Evolutionary conservation across 164 flowering plant genomes (phyloP), one percentile per base, ranked within the genome.

Genomic region (Kingdonia uniflora): DNA sequence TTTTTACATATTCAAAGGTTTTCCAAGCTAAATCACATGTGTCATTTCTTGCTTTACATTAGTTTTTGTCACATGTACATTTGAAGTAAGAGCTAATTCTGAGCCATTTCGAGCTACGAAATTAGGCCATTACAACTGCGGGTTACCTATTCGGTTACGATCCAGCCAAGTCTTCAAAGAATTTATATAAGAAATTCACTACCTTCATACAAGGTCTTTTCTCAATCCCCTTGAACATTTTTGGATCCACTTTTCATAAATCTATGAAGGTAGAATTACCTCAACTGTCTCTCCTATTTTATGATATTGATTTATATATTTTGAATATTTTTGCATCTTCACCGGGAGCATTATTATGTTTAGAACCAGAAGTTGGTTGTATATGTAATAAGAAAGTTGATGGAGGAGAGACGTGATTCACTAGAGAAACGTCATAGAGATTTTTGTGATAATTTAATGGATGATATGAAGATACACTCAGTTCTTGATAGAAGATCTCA

Each of bases 311-410:
- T 29, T 29, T 8, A 29, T 8, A 29, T 29, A 3, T 8, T 29
- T 29, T 4, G 4, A 29, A 3, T 29, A 29, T 8, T 29, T 8
- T 4, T 29, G 8, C 4, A 4, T 17, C 29, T 58, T 38, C 1
- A 5, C 16, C 10, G 26, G 29, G 33, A 23, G 35, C 54, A 59
- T 29, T 29, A 3, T 8, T 29, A 3, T 29, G 35, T 29, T 29
- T 77, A 88, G 95, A 96, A 94, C 40, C 75, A 95, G 55, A 82
- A 77, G 65, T 84, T 63, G 60, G 95, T 88, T 62, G 82, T 88
- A 85, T 73, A 64, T 57, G 74, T 82, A 81, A 68, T 92, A 63
- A 84, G 76, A 59, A 65, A 56, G 53, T 52, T 82, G 76, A 68
- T 88, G 40, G 56, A 76, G 20, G 88, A 87, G 61, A 79, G 96